Base-by-base conservation (phyloP, 768 basidiomycete genomes). In the Boletellus ananas region DNA sequence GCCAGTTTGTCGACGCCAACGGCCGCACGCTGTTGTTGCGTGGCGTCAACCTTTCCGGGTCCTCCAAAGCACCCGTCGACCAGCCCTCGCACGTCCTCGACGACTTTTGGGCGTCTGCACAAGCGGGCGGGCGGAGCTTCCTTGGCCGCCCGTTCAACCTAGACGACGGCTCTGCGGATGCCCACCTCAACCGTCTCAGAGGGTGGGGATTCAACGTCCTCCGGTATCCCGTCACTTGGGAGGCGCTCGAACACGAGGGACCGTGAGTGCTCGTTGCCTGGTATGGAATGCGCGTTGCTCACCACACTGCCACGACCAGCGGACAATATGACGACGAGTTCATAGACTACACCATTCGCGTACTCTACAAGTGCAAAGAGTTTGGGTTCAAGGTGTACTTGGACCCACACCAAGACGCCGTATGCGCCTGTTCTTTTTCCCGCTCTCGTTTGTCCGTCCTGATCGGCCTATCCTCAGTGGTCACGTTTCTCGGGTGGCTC, bases 201-300 rank as follows among this genome's bases (percentile, higher is more conserved):
- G 87, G 87, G 0, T 99, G 94, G 95, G 96, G 96, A 0, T 98
- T 93, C 71, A 96, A 92, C 60, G 74, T 87, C 63, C 70, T 98
- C 16, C 74, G 85, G 36, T 83, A 84, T 69, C 78, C 90, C 9
- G 77, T 97, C n/a, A 85, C 90, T 1, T 99, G 96, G 96, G 96
- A 99, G 64, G 79, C 90, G 0, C 69, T 99, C 14, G 96, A 98
- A 68, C 93, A 92, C 65, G 84, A 79, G 50, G 95, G 94, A 66
- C 96, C 96, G 93, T 96, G 67, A 82, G 94, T 86, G 2, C 0
- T 36, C 18, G n/a, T n/a, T n/a, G n/a, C n/a, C n/a, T n/a, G n/a
- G n/a, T n/a, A n/a, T n/a, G n/a, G 18, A 11, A 14, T n/a, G 47
- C 51, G 25, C 33, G 29, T 34, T 6, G 12, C 29, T 8, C 11